Evolutionary conservation across 306 rosid genomes (phyloP).

Genomic region (Cicer chorassanicum): DNA sequence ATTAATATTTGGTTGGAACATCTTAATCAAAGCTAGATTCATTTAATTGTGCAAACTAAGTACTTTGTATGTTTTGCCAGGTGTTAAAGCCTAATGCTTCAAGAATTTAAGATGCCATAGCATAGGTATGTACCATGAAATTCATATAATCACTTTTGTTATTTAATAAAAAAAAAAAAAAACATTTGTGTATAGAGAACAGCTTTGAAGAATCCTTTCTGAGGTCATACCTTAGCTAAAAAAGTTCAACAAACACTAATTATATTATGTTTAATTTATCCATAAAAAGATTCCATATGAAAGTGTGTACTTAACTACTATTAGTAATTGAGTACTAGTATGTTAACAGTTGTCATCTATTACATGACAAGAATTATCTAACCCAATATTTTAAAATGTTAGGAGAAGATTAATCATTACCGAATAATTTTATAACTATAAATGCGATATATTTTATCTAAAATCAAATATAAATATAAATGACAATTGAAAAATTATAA

Average conservation of each 20-base stretch:
- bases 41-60: slow-evolving; percentile 15
- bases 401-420: background rate
- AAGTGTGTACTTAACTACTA: slow-evolving; percentile 42
- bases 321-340: background rate
- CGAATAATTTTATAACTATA: slow-evolving; percentile 24
- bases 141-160: slow-evolving; percentile 18
- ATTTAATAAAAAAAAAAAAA: slow-evolving; percentile 2
- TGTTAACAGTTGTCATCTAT: slow-evolving; percentile 37
- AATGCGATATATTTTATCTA: background rate
- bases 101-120: slow-evolving; percentile 30
- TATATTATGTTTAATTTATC: slow-evolving; percentile 39
- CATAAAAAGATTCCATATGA: slow-evolving; percentile 47
- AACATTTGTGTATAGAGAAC: background rate
- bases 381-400: background rate
- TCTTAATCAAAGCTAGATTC: slow-evolving; percentile 40
- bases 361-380: slow-evolving; percentile 41
- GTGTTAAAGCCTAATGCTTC: slow-evolving; percentile 44
- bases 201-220: slow-evolving; percentile 32
- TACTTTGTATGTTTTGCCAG: slow-evolving; percentile 40
- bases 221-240: slow-evolving; percentile 44
- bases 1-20: slow-evolving; percentile 36
- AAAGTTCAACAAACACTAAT: slow-evolving; percentile 32
- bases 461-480: too few species aligned
- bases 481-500: too few species aligned
- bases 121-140: slow-evolving; percentile 30